Evolutionary conservation across 2,329 filamentous ascomycete genomes (phyloP), one percentile per base, ranked within the genome.

Genomic region (Eurotiales sp.): DNA sequence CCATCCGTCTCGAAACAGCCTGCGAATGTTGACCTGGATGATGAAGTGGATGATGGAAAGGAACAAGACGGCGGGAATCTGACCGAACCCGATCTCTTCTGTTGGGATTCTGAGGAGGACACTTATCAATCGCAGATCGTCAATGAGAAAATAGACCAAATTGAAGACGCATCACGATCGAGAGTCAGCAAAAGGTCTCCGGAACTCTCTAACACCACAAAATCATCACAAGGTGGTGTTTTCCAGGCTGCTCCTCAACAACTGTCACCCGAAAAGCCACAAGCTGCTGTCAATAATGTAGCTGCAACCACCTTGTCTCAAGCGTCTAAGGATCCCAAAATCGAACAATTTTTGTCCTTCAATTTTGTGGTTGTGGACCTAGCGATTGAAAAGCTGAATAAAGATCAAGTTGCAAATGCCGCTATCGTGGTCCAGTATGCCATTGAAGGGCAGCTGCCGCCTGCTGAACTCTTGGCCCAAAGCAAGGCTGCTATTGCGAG

Each of bases 361-460:
- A 50, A 64, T 17, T 47, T 51, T 6, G 51, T 56, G 11, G 58
- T 56, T 8, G 55, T 72, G n/a, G 59, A 62, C 7, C 46, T 54
- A 22, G 55, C 61, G 14, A 59, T 69, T 41, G 54, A 59, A 21
- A 58, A 53, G n/a, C 51, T 73, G 27, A 61, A 65, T 41, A 43
- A 55, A 36, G 67, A 61, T 3, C 57, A 67, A 22, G 58, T 64
- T 30, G 62, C 58, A 25, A 71, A 72, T 47, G 67, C 72, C 1
- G 63, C 70, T 40, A 54, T 64, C 29, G 63, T 72, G 12, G 71
- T 69, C 48, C 57, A 71, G 37, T 59, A 63, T 46, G 63, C 66
- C 23, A 66, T 73, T 62, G 63, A 65, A 50, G 70, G 68, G 4
- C 43, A 56, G 12, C 59, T 62, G 47, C 58, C 61, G 2, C 61